These are phyloP conservation scores for Gryganskiella cystojenkinii DNA, from an alignment of 192 early-diverging fungal genomes.

Conservation along the genomic window DNA sequence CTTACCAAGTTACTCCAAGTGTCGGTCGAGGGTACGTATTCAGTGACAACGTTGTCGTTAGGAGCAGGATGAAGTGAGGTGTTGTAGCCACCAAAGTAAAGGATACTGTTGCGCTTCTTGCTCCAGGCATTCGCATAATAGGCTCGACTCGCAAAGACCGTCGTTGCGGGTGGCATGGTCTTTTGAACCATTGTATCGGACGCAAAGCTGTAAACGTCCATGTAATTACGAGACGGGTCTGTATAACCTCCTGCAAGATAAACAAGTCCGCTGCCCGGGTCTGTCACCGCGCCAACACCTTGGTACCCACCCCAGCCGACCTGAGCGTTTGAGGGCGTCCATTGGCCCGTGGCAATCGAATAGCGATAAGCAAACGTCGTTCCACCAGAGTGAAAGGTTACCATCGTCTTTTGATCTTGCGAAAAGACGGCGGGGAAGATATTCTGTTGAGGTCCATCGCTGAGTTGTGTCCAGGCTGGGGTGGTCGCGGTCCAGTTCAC, in stretches of 20 bases:
- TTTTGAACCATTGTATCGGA: conserved; percentile 4
- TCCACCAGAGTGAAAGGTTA: conserved; percentile 11
- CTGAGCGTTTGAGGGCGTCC: conserved; percentile 1
- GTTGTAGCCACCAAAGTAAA: conserved; percentile 42
- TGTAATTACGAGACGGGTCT: conserved; percentile 5
- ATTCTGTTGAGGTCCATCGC: conserved; percentile 17
- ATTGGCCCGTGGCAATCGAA: conserved; percentile 5
- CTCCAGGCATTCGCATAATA: conserved; percentile 25
- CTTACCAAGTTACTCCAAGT: conserved; percentile 17
- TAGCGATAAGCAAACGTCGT: conserved; percentile 10
- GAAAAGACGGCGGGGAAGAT: conserved; percentile 31
- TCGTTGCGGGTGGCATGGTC: neutral
- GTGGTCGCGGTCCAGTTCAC: conserved; percentile 9
- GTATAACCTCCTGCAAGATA: conserved; percentile 40
- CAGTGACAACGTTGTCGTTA: conserved; percentile 21
- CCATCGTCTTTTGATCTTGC: conserved; percentile 31
- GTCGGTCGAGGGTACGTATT: conserved; percentile 14
- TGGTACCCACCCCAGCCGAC: conserved; percentile 3
- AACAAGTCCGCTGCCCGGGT: conserved; percentile 19
- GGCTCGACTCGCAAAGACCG: conserved; percentile 8
- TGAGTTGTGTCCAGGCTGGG: conserved; percentile 22
- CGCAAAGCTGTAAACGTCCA: conserved; percentile 26
- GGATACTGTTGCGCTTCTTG: conserved; percentile 1
- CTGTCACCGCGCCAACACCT: conserved; percentile 32
- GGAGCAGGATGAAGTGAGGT: neutral